Evolutionary conservation across 192 early-diverging fungal genomes (phyloP).

Genomic region (Coemansia sp.): DNA sequence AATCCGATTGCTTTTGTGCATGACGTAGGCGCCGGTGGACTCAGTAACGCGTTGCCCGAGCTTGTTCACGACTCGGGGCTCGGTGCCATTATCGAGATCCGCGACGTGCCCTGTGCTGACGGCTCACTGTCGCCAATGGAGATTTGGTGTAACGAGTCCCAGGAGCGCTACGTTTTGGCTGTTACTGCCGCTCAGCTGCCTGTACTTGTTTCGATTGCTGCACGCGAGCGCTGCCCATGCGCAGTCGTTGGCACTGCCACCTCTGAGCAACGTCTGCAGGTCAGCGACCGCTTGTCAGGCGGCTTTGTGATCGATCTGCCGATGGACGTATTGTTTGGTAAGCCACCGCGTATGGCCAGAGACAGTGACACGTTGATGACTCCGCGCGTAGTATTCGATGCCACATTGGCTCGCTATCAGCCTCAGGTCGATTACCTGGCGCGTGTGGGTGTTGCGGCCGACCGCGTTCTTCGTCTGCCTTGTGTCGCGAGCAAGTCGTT

Average conservation of each 20-base stretch:
- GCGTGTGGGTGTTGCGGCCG: conserved; percentile 66
- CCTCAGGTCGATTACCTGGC: conserved; percentile 35
- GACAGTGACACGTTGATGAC: conserved; percentile 61
- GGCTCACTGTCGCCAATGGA: conserved; percentile 98
- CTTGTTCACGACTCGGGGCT: conserved; percentile 94
- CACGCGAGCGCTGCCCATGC: conserved; percentile 89
- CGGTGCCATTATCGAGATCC: conserved; percentile 90
- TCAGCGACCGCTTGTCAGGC: conserved; percentile 71
- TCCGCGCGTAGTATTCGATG: conserved; percentile 62
- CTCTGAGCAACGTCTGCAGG: conserved; percentile 75
- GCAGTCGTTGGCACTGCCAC: conserved; percentile 91
- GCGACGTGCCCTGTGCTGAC: conserved; percentile 90
- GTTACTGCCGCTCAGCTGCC: conserved; percentile 69
- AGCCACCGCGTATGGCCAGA: conserved; percentile 95
- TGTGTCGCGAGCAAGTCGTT: conserved; percentile 92
- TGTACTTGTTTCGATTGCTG: conserved; percentile 75
- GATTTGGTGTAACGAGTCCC: conserved; percentile 99
- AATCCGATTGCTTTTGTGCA: conserved; percentile 95
- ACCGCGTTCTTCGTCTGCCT: conserved; percentile 83
- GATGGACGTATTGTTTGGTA: conserved; percentile 96
- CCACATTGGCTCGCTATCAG: conserved; percentile 63
- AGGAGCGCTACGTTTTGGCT: conserved; percentile 99
- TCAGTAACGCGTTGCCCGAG: conserved; percentile 98
- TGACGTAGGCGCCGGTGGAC: conserved; percentile 98
- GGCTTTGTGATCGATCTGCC: conserved; percentile 85